These are phyloP conservation scores for Sporothrix protearum DNA, from an alignment of 2,329 filamentous ascomycete genomes.

Conservation along the genomic window DNA sequence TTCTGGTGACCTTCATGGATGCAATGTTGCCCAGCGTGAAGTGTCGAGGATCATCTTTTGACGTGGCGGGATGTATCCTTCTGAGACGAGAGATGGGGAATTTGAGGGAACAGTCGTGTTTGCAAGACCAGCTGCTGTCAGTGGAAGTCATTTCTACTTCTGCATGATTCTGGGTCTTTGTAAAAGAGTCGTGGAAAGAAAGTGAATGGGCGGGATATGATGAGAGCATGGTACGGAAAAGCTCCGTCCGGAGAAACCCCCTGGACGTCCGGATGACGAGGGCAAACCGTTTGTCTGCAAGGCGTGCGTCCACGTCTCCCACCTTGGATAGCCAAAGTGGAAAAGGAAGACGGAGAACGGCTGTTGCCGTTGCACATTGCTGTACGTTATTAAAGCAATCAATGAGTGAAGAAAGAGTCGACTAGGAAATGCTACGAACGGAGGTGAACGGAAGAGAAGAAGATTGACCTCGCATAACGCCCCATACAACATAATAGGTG, in stretches of 20 bases:
- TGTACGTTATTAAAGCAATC: too few species aligned
- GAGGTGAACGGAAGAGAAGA: not conserved
- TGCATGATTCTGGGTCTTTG: not conserved
- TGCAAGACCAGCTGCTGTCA: too few species aligned
- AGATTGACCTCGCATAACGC: not conserved
- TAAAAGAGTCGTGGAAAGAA: not conserved
- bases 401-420: too few species aligned
- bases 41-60: not conserved
- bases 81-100: too few species aligned
- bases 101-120: too few species aligned
- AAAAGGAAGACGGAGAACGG: too few species aligned
- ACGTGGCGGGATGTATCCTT: not conserved
- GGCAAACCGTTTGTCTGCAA: not conserved
- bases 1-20: not conserved
- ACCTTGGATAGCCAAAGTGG: too few species aligned
- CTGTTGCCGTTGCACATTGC: too few species aligned
- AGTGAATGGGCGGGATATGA: not conserved
- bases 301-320: too few species aligned
- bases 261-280: not conserved
- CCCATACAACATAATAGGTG: not conserved
- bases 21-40: not conserved
- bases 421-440: not conserved
- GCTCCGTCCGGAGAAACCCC: not conserved
- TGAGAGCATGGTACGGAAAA: not conserved
- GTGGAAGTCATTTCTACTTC: too few species aligned